These are phyloP conservation scores for Penicillium lividum DNA, from an alignment of 495 filamentous ascomycete genomes.

Conservation along the genomic window DNA sequence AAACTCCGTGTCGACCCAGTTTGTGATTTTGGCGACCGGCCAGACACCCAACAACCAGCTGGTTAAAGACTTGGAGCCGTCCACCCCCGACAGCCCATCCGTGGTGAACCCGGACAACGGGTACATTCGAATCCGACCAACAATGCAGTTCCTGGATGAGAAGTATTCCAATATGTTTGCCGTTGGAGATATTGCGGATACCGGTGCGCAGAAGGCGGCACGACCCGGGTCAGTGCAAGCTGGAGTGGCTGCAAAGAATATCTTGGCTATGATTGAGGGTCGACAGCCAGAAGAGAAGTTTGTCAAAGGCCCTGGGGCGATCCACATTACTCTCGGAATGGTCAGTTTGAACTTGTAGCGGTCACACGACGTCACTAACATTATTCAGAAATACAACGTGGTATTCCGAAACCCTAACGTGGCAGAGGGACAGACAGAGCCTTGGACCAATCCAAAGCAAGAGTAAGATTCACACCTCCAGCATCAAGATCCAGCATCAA, in stretches of 20 bases:
- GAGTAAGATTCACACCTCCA: constrained; percentile 38
- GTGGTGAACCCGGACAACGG: constrained; percentile 51
- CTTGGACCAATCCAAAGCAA: constrained; percentile 39
- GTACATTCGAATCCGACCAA: constrained; percentile 54
- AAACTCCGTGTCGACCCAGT: constrained; percentile 32
- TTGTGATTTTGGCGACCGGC: constrained; percentile 56
- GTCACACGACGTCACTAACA: background rate
- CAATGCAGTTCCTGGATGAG: constrained; percentile 55
- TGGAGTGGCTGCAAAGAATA: constrained; percentile 53
- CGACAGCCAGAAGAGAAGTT: constrained; percentile 31
- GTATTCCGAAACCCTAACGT: constrained; percentile 51
- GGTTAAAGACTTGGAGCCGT: constrained; percentile 42
- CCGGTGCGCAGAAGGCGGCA: constrained; percentile 56
- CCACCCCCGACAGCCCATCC: constrained; percentile 20
- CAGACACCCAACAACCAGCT: constrained; percentile 58
- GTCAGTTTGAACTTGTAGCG: constrained; percentile 30
- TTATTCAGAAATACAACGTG: constrained; percentile 45
- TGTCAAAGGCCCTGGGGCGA: constrained; percentile 38
- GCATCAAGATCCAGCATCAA: background rate
- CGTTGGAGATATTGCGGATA: constrained; percentile 63
- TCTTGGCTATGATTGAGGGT: constrained; percentile 48
- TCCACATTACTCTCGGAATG: constrained; percentile 55
- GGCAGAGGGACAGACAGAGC: constrained; percentile 46
- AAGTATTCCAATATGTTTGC: constrained; percentile 55
- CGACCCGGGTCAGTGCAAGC: constrained; percentile 55